Evolutionary conservation across 1,284 basidiomycete species (phyloP), one percentile per base, ranked within the genome.

Genomic region (Albatrellus sp.): DNA sequence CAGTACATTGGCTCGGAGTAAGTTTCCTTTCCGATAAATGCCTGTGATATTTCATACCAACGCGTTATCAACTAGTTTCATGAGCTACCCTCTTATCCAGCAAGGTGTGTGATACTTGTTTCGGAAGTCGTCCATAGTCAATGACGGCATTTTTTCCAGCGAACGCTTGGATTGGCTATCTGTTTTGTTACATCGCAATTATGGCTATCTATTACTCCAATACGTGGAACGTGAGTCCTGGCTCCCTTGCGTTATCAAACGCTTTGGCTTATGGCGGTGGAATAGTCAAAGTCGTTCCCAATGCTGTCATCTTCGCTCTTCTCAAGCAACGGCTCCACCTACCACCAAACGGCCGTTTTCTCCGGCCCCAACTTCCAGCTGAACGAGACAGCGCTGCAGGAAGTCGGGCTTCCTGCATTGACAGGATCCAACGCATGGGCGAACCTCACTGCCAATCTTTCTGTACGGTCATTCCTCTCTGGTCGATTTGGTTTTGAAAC

Each of bases 241-340:
- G 24, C n/a, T 43, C 5, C 46, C 56, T 6, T 53, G 12, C 31
- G n/a, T 38, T 9, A 38, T 2, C 36, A 37, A n/a, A 2, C 11
- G 3, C 20, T 20, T 19, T 32, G 31, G 12, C 6, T 40, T 5
- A 42, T 19, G 30, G n/a, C 16, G 30, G 30, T 41, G 17, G 13
- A 13, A 3, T 46, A 77, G 72, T 73, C 75, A 1, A 56, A 66
- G 42, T 55, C 57, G 1, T 79, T 73, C 59, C 78, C 77, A 0
- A 78, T 81, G 70, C 62, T 81, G 24, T 77, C 77, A 0, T 75
- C 75, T 0, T 71, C 75, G 0, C 69, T 81, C 20, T 81, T 80
- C 58, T 65, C 68, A 16, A 53, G 62, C 10, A 70, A 79, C 52
- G 77, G 78, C 19, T 67, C 70, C 0, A 52, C 68, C 12, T 81